Evolutionary conservation across 164 flowering plant genomes (phyloP).

Genomic region (Macadamia integrifolia): DNA sequence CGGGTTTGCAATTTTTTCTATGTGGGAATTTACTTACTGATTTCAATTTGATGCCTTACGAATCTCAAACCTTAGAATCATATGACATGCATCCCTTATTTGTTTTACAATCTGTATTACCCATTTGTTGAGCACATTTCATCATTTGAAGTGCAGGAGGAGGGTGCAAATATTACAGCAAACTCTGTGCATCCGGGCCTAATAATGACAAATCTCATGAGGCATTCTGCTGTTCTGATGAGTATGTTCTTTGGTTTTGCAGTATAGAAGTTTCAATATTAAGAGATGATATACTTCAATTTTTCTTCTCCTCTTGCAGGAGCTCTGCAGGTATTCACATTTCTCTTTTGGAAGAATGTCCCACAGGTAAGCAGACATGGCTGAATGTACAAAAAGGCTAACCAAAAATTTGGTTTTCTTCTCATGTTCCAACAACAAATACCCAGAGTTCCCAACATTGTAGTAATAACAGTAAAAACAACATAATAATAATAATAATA

Average conservation of each 20-base stretch:
- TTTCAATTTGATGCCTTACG: too few relatives aligned
- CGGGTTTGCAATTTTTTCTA: too few relatives aligned
- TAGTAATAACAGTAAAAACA: too few relatives aligned
- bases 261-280: background rate
- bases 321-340: slow-evolving; percentile 41
- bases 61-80: background rate
- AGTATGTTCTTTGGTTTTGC: slow-evolving; percentile 30
- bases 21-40: too few relatives aligned
- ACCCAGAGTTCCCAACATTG: too few relatives aligned
- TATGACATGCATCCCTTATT: background rate
- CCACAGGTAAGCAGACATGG: slow-evolving; percentile 56
- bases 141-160: slow-evolving; percentile 42
- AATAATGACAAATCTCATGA: slow-evolving; percentile 77
- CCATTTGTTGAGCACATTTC: background rate
- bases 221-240: slow-evolving; percentile 50
- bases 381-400: too few relatives aligned
- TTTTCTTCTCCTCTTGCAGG: slow-evolving; percentile 32
- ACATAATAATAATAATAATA: too few relatives aligned
- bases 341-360: slow-evolving; percentile 74
- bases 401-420: too few relatives aligned
- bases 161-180: slow-evolving; percentile 73
- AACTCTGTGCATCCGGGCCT: slow-evolving; percentile 93
- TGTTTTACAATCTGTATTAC: background rate
- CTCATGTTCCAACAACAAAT: too few relatives aligned
- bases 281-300: background rate